A percentile compares a stretch with the other conserved stretches of the same genome.
Evolutionary conservation across 768 basidiomycete species (phyloP).

Genomic region (Mycena leptocephala): DNA sequence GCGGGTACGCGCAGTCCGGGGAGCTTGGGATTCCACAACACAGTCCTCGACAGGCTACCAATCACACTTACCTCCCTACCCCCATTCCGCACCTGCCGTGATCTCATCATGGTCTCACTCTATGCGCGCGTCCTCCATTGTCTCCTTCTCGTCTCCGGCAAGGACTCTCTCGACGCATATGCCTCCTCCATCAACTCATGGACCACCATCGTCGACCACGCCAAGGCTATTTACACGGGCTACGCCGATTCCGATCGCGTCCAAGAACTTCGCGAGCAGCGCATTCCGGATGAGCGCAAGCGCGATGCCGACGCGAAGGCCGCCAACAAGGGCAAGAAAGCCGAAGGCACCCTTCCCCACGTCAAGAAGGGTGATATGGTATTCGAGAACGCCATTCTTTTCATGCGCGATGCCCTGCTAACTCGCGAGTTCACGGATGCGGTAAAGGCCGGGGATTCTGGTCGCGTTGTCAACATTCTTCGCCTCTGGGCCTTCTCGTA

Average conservation of each 20-base stretch:
- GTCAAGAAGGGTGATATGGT: constrained; percentile 37
- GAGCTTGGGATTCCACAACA: constrained; percentile 38
- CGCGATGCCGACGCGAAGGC: neutral
- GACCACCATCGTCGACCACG: neutral
- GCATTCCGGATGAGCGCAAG: constrained; percentile 12
- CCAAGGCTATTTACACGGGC: too few species aligned
- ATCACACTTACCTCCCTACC: constrained; percentile 45
- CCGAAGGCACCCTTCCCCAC: neutral
- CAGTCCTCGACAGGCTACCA: constrained; percentile 40
- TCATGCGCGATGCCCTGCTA: constrained; percentile 45
- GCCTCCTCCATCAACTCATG: neutral
- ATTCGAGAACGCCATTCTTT: constrained; percentile 45
- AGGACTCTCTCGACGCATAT: constrained; percentile 24
- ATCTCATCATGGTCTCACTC: constrained; percentile 48
- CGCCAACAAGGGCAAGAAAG: neutral
- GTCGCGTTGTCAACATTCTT: constrained; percentile 42
- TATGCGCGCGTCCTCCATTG: constrained; percentile 46
- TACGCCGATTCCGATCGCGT: constrained; percentile 28
- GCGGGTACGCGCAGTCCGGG: constrained; percentile 29
- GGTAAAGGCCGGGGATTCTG: constrained; percentile 48
- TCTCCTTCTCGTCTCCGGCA: constrained; percentile 37
- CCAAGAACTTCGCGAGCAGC: constrained; percentile 30
- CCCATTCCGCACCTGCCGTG: constrained; percentile 46
- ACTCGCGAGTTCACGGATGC: constrained; percentile 46
- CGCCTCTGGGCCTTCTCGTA: constrained; percentile 40